These are phyloP conservation scores for Nakaseomyces bracarensis DNA, from an alignment of 1,139 yeast species.

Conservation along the genomic window DNA sequence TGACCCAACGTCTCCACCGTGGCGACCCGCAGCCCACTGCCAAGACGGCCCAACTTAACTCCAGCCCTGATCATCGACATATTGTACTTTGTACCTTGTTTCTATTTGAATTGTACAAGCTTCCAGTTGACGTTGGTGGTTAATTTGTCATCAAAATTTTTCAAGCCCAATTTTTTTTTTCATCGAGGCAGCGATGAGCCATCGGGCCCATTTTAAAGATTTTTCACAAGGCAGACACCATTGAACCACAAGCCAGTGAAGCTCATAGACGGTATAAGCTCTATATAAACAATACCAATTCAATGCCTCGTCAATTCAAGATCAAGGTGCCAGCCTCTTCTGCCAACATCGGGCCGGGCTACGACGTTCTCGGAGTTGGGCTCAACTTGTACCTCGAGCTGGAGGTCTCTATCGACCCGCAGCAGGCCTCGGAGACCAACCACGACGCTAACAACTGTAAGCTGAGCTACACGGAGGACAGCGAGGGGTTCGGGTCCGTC, in stretches of 20 bases:
- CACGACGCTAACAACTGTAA: constrained; percentile 61
- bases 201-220: too few species aligned
- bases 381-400: constrained; percentile 65
- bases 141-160: too few species aligned
- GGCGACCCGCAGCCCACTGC: constrained; percentile 76
- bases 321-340: constrained; percentile 92
- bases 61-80: too few species aligned
- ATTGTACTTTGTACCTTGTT: not conserved
- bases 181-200: too few species aligned
- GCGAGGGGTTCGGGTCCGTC: constrained; percentile 67
- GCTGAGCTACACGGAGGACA: constrained; percentile 60
- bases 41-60: constrained; percentile 35
- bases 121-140: too few species aligned
- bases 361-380: constrained; percentile 91
- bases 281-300: too few species aligned
- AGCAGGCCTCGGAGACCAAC: constrained; percentile 39
- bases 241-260: too few species aligned
- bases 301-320: constrained; percentile 40
- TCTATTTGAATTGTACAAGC: too few species aligned
- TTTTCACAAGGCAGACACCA: too few species aligned
- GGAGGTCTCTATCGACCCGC: constrained; percentile 53
- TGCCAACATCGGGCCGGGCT: constrained; percentile 97
- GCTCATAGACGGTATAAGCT: too few species aligned
- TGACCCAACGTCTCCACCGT: constrained; percentile 86
- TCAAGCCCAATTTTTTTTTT: too few species aligned